phyloP scores from a whole-genome alignment of 2,329 filamentous ascomycete species.

The Cytospora chrysosperma region DNA sequence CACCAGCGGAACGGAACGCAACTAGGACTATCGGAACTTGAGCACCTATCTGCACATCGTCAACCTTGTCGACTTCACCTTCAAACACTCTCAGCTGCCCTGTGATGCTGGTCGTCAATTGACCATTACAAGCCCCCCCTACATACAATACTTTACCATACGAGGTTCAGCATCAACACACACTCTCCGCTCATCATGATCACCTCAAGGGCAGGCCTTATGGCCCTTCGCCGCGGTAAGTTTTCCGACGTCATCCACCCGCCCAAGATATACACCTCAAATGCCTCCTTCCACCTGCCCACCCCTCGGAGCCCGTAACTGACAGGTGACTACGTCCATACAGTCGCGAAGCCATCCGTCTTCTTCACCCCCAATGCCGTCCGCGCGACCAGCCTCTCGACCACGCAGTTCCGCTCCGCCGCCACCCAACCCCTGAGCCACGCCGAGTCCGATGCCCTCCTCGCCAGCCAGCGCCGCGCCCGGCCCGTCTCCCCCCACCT shows the following conservation, averaged over 20 bases:
- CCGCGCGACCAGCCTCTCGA: constrained; percentile 32
- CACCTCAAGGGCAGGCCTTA: constrained; percentile 56
- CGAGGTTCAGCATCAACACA: constrained; percentile 5
- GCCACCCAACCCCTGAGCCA: constrained; percentile 58
- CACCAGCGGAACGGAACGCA: constrained; percentile 13
- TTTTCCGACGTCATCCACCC: constrained; percentile 19
- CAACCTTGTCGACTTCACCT: constrained; percentile 10
- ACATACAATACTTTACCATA: constrained; percentile 16
- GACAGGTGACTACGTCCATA: constrained; percentile 20
- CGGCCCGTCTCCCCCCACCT: constrained; percentile 87
- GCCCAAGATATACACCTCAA: constrained; percentile 5
- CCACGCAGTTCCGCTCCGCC: constrained; percentile 45
- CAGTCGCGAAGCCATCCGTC: constrained; percentile 44
- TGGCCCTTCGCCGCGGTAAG: constrained; percentile 59
- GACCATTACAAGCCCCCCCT: constrained; percentile 8
- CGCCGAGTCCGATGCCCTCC: constrained; percentile 60
- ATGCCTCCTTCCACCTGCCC: not conserved
- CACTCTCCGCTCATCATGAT: constrained; percentile 45
- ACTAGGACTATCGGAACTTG: not conserved
- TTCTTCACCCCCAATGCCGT: constrained; percentile 49
- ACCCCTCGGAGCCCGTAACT: constrained; percentile 22
- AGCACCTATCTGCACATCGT: constrained; percentile 17
- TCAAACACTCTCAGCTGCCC: not conserved
- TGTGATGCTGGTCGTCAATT: constrained; percentile 21
- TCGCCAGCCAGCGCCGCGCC: constrained; percentile 74